These are phyloP conservation scores for Agaricales sp. DNA, from an alignment of 1,284 basidiomycete species.

Conservation along the genomic window DNA sequence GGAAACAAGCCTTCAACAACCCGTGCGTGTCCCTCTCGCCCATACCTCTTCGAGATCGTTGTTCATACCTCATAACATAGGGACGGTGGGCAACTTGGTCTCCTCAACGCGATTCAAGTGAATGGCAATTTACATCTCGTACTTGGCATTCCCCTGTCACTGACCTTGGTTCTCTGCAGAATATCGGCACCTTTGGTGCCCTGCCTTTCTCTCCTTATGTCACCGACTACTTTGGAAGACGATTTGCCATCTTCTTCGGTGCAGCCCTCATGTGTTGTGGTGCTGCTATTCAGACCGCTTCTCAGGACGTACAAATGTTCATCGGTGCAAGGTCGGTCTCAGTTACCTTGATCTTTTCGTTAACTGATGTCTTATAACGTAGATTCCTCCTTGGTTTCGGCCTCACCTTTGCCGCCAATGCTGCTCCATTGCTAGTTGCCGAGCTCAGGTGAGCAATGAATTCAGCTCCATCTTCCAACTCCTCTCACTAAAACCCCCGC, in stretches of 20 bases:
- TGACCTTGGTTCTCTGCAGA: constrained; percentile 40
- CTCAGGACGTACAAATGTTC: constrained; percentile 27
- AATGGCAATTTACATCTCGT: constrained; percentile 32
- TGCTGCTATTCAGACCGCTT: constrained; percentile 31
- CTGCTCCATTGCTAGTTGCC: constrained; percentile 23
- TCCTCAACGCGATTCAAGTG: constrained; percentile 22
- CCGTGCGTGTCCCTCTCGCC: constrained; percentile 14
- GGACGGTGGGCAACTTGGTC: constrained; percentile 11
- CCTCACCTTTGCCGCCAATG: constrained; percentile 36
- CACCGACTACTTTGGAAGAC: constrained; percentile 31
- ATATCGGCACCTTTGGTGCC: constrained; percentile 38
- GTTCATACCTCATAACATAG: background rate
- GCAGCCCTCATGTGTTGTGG: constrained; percentile 37
- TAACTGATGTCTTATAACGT: constrained; percentile 2
- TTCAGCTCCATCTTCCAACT: background rate
- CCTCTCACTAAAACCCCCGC: background rate
- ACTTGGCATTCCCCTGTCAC: constrained; percentile 35
- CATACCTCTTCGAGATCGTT: background rate
- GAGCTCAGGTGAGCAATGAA: constrained; percentile 26
- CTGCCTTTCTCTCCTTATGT: constrained; percentile 32
- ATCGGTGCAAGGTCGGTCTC: constrained; percentile 27
- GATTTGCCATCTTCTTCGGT: constrained; percentile 31
- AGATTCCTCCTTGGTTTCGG: constrained; percentile 47
- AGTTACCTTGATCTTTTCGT: constrained; percentile 29
- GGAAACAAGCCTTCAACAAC: constrained; percentile 27